Base-by-base conservation (phyloP, 2,329 filamentous ascomycete genomes). In the Talaromyces sp. region DNA sequence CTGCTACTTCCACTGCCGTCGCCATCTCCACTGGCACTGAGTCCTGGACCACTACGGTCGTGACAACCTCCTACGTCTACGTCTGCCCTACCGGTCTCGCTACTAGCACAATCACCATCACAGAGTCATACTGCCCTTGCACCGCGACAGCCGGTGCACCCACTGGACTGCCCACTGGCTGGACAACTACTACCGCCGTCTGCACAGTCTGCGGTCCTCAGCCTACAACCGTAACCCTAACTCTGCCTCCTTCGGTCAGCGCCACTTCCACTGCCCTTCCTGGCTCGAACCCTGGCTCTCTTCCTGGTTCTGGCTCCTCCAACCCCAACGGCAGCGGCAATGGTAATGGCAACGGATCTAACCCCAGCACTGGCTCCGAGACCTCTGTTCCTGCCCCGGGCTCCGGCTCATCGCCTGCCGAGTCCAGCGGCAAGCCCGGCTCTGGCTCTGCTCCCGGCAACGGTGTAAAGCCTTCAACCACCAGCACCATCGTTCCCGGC, bases 21-120 rank as follows among this genome's bases (percentile, higher is more conserved):
- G 35, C 60, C 16, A 58, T 65, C 5, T 56, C 44, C 12, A 64
- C 58, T 42, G 62, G 39, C 12, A 23, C 57, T 39, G 56, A 61
- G 28, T 67, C 65, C 5, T 57, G 42, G 62, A 65, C 65, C 8
- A 69, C 69, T 23, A 68, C 67, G 4, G 62, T 70, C 11, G 61
- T 70, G 33, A 63, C 65, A 33, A 73, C 71, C 12, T 66, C 68
- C 16, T 73, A 72, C 58, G 65, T 66, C 31, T 67, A 72, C 21
- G 67, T 73, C 63, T 72, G 70, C 60, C 67, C 71, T 18, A 72
- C 70, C 21, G 71, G 72, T 23, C 70, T 69, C 52, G 71, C 68
- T 35, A 71, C 68, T 1, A 60, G 67, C 25, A 70, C 68, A 4
- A 62, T 65, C 5, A 67, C 68, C 21, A 68, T 67, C 31, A 71